Evolutionary conservation across 345 rosid genomes (phyloP).

Genomic region (Moricandia arvensis): DNA sequence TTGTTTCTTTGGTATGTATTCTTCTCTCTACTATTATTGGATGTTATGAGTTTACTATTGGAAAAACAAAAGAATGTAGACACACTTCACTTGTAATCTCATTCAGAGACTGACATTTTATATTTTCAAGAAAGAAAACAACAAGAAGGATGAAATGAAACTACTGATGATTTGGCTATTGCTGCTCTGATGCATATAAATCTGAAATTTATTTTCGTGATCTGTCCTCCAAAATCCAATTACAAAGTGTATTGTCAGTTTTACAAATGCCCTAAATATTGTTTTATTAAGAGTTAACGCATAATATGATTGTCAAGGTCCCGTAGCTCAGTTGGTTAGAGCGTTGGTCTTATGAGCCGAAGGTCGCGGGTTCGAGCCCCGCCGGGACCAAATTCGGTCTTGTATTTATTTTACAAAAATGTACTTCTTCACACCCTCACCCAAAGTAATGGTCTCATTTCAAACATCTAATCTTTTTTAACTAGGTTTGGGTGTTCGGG

Average conservation of each 20-base stretch:
- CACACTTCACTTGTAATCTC: not conserved
- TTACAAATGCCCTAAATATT: not conserved
- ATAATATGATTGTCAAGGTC: slow-evolving; percentile 33
- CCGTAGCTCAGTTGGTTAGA: slow-evolving; percentile 99
- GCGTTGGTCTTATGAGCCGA: slow-evolving; percentile 99
- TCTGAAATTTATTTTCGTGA: not conserved
- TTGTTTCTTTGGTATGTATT: not conserved
- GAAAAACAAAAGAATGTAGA: not conserved
- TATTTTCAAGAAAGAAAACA: not conserved
- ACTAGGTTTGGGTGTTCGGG: too few relatives aligned
- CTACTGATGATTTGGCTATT: not conserved
- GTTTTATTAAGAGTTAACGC: not conserved
- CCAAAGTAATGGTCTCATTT: too few relatives aligned
- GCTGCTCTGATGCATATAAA: not conserved
- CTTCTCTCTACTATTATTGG: not conserved
- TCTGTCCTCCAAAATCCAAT: not conserved
- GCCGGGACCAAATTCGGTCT: slow-evolving; percentile 59
- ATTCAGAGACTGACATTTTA: not conserved
- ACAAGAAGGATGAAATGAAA: not conserved
- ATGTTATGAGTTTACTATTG: not conserved
- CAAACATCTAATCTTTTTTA: too few relatives aligned
- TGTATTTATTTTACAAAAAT: not conserved
- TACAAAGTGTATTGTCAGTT: not conserved
- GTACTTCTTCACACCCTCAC: not conserved
- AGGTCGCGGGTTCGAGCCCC: slow-evolving; percentile 97